A percentile compares a stretch with the other conserved stretches of the same genome.
phyloP scores from a whole-genome alignment of 805 yeast species.

The Wickerhamiella sergipiensis region DNA sequence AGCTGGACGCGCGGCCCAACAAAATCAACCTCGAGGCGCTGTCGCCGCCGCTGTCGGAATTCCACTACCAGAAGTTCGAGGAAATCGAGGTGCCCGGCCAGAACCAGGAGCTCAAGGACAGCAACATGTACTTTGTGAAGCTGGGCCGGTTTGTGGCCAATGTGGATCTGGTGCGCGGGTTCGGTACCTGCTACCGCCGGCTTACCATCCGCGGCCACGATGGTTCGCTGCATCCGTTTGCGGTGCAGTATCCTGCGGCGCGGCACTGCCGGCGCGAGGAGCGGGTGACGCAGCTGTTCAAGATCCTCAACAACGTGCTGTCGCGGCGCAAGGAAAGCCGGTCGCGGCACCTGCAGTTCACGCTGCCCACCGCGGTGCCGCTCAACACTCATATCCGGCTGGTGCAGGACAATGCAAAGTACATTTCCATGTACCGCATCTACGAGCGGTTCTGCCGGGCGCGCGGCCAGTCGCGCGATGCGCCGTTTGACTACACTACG shows the following conservation, averaged over 20 bases:
- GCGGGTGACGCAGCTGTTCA: constrained; percentile 78
- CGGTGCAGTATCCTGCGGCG: constrained; percentile 95
- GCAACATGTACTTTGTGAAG: constrained; percentile 79
- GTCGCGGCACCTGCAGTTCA: constrained; percentile 69
- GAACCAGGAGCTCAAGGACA: constrained; percentile 76
- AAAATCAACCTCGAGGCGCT: constrained; percentile 74
- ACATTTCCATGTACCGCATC: constrained; percentile 63
- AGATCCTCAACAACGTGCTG: constrained; percentile 73
- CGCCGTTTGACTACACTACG: constrained; percentile 74
- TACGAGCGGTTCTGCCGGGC: constrained; percentile 78
- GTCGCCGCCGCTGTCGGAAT: constrained; percentile 90
- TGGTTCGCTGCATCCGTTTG: constrained; percentile 82
- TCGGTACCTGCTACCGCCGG: constrained; percentile 80
- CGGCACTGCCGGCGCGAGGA: constrained; percentile 96
- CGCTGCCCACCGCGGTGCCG: constrained; percentile 85
- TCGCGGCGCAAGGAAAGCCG: constrained; percentile 76
- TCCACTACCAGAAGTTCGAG: constrained; percentile 96
- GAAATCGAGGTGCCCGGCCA: constrained; percentile 98
- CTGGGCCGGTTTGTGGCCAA: constrained; percentile 86
- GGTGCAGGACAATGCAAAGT: constrained; percentile 66
- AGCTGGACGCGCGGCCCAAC: constrained; percentile 70
- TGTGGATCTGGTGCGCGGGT: constrained; percentile 77
- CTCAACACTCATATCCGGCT: constrained; percentile 88
- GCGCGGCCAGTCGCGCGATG: constrained; percentile 66
- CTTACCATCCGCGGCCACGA: constrained; percentile 85